Evolutionary conservation across 805 yeast species (phyloP), one percentile per base, ranked within the genome.

Genomic region (Pichia thaimueangensis): DNA sequence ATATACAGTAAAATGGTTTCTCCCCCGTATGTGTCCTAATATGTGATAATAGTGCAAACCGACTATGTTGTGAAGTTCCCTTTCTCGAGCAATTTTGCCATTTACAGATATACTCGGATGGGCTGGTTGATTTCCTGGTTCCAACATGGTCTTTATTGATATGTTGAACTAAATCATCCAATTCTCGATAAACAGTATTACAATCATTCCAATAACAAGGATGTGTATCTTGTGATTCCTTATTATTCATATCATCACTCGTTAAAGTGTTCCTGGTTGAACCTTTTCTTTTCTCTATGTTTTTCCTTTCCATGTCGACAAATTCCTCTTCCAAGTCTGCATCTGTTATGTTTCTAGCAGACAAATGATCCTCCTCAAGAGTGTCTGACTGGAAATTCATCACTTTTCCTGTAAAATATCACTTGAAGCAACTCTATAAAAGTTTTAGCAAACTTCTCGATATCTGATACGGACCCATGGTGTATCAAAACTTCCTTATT

Each of bases 21-120:
- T 81, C 84, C 1, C 82, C 80, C 0, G 83, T 76, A 56, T 83
- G 91, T 1, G 76, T 68, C 42, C 86, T 58, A 49, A 80, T 64
- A 54, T 82, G 91, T 0, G 82, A 68, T 0, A 78, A 65, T 25
- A 83, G 64, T 1, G 82, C 80, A 58, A 74, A 73, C 38, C 79
- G 55, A 10, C 77, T 71, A 13, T 76, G 76, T 53, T 73, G 80
- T 22, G 64, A 64, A 2, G 71, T 57, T 5, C 80, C 82, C 41
- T 62, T 67, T 13, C 78, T 49, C 12, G 71, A 59, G 55, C 89
- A 82, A 9, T 68, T 72, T 30, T 64, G 69, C 89, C 89, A 82
- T 34, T 69, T 73, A 49, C 88, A 82, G 6, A 69, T 56, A 48
- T 76, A 74, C 39, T 72, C 59, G 11, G 45, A 41, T 24, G 33